Conservation (phyloP, 352 stramenopile species). For the Phytopythium helicoides region DNA sequence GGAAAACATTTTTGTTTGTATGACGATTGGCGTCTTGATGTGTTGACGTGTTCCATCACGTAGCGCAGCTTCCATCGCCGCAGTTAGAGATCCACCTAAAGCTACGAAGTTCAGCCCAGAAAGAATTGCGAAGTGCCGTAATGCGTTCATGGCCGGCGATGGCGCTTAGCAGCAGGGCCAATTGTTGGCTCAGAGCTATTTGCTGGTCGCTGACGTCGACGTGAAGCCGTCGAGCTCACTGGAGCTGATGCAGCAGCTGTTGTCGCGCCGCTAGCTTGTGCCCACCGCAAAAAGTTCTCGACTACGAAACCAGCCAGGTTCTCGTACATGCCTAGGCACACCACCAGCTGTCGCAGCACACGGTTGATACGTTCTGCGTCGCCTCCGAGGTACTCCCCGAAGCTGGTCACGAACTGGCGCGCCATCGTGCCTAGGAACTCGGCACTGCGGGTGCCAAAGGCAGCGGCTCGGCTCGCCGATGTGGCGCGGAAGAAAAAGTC, state of each 20-base stretch:
- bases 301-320: conserved; percentile 42
- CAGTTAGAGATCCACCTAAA: neutral
- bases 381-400: conserved; percentile 31
- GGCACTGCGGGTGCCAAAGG: conserved; percentile 41
- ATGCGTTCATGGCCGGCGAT: conserved; percentile 15
- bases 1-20: no score
- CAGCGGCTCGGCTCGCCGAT: conserved; percentile 45
- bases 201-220: conserved; percentile 16
- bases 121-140: neutral
- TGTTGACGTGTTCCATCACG: no score
- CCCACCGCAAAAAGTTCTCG: conserved; percentile 42
- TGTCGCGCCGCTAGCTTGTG: conserved; percentile 1
- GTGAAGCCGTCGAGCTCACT: no score
- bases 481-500: conserved; percentile 59
- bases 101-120: neutral
- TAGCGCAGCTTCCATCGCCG: no score
- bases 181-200: conserved; percentile 2
- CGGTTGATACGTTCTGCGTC: conserved; percentile 27
- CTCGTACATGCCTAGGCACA: conserved; percentile 38
- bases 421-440: conserved; percentile 56
- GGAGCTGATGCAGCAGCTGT: neutral
- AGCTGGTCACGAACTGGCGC: conserved; percentile 40
- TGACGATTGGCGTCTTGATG: no score
- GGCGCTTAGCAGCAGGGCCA: conserved; percentile 25
- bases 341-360: conserved; percentile 33